Evolutionary conservation across 805 yeast genomes (phyloP), one percentile per base, ranked within the genome.

Genomic region (Spathaspora boniae): DNA sequence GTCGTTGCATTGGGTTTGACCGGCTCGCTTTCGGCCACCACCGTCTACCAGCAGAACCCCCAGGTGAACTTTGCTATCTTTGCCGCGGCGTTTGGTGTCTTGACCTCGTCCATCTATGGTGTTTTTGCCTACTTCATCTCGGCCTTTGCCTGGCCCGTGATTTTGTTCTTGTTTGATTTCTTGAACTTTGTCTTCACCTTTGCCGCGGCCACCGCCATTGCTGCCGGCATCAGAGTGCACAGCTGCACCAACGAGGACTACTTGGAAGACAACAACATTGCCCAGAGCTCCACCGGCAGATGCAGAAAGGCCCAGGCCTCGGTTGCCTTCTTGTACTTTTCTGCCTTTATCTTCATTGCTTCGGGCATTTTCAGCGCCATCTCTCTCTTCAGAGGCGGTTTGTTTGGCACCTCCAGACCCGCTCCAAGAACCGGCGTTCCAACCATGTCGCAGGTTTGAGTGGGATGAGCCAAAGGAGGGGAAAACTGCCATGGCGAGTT

Each of bases 301-400:
- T 93, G 99, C 72, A 86, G 97, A 75, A 82, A 86, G 70, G 88
- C 95, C 38, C 98, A 93, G 75, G 87, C 87, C 44, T 61, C 82
- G 14, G 74, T 71, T 50, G 88, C 89, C 34, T 85, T 86, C 79
- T 74, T 84, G 56, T 93, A 78, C 82, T 81, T 93, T 64, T 74
- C 93, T 39, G 80, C 83, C 74, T 77, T 80, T 57, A 64, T 81
- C 59, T 83, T 86, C 61, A 62, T 86, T 46, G 83, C 74, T 51
- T 76, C 88, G 29, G 60, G 73, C 42, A 70, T 78, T 35, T 60
- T 84, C 61, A 59, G 78, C 53, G 59, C 74, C 45, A 81, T 86
- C 45, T 72, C 76, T 46, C 67, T 76, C 47, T 62, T 71, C 45
- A 59, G 50, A 58, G 81, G 86, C 59, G 67, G 75, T 53, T 58